A percentile compares a stretch with the other conserved stretches of the same genome.
Evolutionary conservation across 2,329 filamentous ascomycete genomes (phyloP).

Genomic region (Gnomoniopsis sp.): DNA sequence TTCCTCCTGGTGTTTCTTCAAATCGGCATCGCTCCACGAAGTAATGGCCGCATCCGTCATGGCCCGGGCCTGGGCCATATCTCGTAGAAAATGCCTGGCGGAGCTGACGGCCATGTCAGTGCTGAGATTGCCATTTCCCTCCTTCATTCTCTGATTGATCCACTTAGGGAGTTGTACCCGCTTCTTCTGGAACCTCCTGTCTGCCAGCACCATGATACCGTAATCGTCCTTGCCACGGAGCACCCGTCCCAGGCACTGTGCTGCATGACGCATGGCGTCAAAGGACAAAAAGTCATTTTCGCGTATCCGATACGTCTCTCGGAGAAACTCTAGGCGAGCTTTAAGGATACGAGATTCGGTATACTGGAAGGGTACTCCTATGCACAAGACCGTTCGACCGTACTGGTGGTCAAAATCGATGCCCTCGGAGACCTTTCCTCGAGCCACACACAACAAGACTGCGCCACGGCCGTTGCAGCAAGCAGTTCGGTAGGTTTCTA

Average conservation of each 20-base stretch:
- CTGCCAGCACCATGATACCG: slow-evolving; percentile 98
- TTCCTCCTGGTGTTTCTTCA: slow-evolving; percentile 75
- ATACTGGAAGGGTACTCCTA: slow-evolving; percentile 97
- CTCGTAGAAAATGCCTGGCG: slow-evolving; percentile 83
- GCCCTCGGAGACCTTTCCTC: slow-evolving; percentile 95
- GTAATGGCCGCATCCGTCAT: slow-evolving; percentile 89
- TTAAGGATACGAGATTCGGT: slow-evolving; percentile 97
- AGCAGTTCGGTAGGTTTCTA: slow-evolving; percentile 95
- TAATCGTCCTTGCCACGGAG: slow-evolving; percentile 97
- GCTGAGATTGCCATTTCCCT: slow-evolving; percentile 83
- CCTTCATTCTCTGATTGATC: slow-evolving; percentile 85
- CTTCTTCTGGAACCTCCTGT: slow-evolving; percentile 91
- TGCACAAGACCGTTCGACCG: slow-evolving; percentile 90
- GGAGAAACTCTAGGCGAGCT: slow-evolving; percentile 89
- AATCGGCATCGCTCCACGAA: slow-evolving; percentile 80
- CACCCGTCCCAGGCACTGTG: slow-evolving; percentile 92
- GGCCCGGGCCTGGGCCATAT: slow-evolving; percentile 83
- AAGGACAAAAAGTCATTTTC: slow-evolving; percentile 98
- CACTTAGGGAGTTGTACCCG: slow-evolving; percentile 87
- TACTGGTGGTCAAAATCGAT: slow-evolving; percentile 99
- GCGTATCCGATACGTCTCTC: slow-evolving; percentile 93
- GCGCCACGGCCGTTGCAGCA: slow-evolving; percentile 96
- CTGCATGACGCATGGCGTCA: slow-evolving; percentile 98
- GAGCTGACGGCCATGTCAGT: slow-evolving; percentile 92
- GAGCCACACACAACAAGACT: slow-evolving; percentile 88